Percentiles rank a stretch among this genome's conserved stretches.
These are phyloP conservation scores for Phialocephala sp. DNA, from an alignment of 2,329 filamentous ascomycete species.

Conservation along the genomic window DNA sequence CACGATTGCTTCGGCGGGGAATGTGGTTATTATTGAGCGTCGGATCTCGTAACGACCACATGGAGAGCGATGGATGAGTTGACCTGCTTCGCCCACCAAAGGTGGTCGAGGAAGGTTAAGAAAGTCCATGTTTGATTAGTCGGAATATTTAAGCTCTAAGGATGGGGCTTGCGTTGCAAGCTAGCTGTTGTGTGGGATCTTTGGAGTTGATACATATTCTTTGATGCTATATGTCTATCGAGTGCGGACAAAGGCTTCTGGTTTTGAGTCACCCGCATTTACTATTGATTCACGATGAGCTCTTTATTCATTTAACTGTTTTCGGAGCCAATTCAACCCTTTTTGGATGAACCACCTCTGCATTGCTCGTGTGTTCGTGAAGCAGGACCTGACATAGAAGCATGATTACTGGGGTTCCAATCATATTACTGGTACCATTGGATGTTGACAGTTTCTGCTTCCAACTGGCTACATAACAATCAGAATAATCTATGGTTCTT, in stretches of 20 bases:
- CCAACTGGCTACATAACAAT: too few species aligned
- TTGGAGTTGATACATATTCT: neutral
- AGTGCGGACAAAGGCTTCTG: neutral
- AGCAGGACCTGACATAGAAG: neutral
- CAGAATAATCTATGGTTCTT: too few species aligned
- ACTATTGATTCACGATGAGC: neutral
- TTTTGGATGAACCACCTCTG: neutral
- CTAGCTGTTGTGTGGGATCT: neutral
- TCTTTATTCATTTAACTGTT: neutral
- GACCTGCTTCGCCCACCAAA: slow-evolving; percentile 13
- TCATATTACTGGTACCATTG: too few species aligned
- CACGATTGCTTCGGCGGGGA: slow-evolving; percentile 23
- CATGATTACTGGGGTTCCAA: too few species aligned
- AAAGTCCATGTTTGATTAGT: neutral
- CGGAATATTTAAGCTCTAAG: neutral
- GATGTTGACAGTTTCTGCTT: too few species aligned
- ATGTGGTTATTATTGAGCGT: slow-evolving; percentile 13
- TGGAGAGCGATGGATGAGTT: slow-evolving; percentile 15
- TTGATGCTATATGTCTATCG: slow-evolving; percentile 11
- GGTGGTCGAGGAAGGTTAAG: neutral
- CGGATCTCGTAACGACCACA: slow-evolving; percentile 18
- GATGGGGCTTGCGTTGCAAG: neutral
- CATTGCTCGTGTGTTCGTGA: neutral
- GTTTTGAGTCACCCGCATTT: slow-evolving; percentile 1
- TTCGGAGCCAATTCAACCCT: neutral